A percentile compares a stretch with the other conserved stretches of the same genome.
Conservation (phyloP, 2,329 filamentous ascomycete genomes). For the Fusarium xyrophilum region DNA sequence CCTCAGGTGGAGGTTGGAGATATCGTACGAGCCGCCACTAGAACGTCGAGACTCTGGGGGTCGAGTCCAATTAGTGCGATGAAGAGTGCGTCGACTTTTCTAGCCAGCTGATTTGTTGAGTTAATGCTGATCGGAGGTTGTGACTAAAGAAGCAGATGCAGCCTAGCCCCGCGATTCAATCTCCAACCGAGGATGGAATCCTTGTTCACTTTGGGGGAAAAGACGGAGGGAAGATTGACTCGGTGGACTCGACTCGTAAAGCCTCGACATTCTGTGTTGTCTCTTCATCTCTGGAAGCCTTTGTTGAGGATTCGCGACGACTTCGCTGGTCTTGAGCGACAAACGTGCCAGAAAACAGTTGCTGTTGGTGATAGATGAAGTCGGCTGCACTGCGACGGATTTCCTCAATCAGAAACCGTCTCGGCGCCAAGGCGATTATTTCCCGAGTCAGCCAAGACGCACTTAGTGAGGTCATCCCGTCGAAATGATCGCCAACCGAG, state of each 20-base stretch:
- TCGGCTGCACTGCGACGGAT: not conserved
- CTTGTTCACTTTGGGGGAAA: not conserved
- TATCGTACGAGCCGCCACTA: conserved; percentile 12
- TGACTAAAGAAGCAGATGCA: conserved; percentile 1
- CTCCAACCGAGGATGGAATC: not conserved
- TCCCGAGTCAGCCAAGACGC: conserved; percentile 16
- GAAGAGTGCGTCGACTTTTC: not conserved
- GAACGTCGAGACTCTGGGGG: not conserved
- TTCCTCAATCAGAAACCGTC: not conserved
- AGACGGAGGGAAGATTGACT: not conserved
- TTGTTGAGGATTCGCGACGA: not conserved
- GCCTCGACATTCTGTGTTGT: not conserved
- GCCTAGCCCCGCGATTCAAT: not conserved
- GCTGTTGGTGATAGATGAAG: not conserved
- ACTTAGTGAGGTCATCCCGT: conserved; percentile 25
- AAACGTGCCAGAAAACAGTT: not conserved
- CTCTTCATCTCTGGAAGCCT: not conserved
- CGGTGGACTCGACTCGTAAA: not conserved
- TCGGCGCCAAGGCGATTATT: conserved; percentile 20
- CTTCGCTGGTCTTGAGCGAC: not conserved
- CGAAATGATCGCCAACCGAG: conserved; percentile 5
- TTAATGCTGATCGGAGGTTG: not conserved
- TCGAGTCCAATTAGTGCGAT: not conserved
- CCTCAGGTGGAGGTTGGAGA: conserved; percentile 13
- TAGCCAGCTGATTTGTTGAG: not conserved